phyloP scores from a whole-genome alignment of 176 grass and related monocot genomes.

The Urochloa ruziziensis region DNA sequence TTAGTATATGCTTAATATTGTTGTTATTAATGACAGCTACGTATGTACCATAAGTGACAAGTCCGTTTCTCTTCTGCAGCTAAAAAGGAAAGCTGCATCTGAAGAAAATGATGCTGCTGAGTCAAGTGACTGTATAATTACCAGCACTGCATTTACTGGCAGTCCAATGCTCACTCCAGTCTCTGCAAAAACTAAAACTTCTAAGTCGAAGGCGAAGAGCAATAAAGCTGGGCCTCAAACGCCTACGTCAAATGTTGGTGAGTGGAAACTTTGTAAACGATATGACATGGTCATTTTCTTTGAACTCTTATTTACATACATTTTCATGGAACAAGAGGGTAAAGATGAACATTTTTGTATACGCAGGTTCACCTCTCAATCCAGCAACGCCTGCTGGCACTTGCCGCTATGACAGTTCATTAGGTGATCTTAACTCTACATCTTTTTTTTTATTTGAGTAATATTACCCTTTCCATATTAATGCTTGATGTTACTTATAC shows the following conservation, averaged over 20 bases:
- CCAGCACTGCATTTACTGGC: slow-evolving; percentile 38
- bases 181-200: slow-evolving; percentile 65
- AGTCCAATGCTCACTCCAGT: slow-evolving; percentile 70
- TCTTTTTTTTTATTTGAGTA: background rate
- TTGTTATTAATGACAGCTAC: background rate
- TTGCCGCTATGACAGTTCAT: slow-evolving; percentile 94
- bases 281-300: slow-evolving; percentile 26
- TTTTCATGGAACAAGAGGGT: background rate
- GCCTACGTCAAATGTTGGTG: slow-evolving; percentile 85
- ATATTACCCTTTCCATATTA: slow-evolving; percentile 21
- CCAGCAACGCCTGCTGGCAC: slow-evolving; percentile 72
- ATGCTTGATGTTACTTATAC: slow-evolving; percentile 26
- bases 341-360: slow-evolving; percentile 20
- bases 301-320: background rate
- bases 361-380: slow-evolving; percentile 63
- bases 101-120: slow-evolving; percentile 66
- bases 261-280: slow-evolving; percentile 26
- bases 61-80: slow-evolving; percentile 37
- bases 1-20: slow-evolving; percentile 11
- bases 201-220: slow-evolving; percentile 70
- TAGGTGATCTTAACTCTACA: slow-evolving; percentile 50
- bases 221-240: slow-evolving; percentile 72
- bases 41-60: no score
- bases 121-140: slow-evolving; percentile 68
- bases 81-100: slow-evolving; percentile 61